Evolutionary conservation across 169 alveolate genomes (phyloP).

Genomic region (Nephromyces sp.): DNA sequence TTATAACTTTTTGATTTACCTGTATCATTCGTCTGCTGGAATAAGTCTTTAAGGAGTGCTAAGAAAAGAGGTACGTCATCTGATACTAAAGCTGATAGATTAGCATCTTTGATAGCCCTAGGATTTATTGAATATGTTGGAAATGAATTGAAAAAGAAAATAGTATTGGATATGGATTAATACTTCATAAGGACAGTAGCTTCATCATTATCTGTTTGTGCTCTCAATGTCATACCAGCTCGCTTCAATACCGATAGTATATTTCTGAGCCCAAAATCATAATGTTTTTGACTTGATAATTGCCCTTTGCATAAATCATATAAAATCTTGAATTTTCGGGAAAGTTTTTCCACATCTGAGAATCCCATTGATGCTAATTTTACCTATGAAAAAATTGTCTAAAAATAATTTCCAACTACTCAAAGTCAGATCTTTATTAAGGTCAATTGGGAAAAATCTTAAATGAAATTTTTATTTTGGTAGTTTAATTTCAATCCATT

Average conservation of each 20-base stretch:
- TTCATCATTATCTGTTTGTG: constrained; percentile 76
- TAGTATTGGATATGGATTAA: too few species aligned
- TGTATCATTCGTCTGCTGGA: too few species aligned
- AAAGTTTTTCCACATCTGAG: constrained; percentile 63
- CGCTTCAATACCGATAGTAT: constrained; percentile 83
- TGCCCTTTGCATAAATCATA: constrained; percentile 87
- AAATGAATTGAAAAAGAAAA: too few species aligned
- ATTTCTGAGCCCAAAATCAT: constrained; percentile 88
- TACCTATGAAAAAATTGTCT: constrained; percentile 40
- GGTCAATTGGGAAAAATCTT: too few species aligned
- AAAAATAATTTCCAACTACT: neutral
- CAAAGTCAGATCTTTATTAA: too few species aligned
- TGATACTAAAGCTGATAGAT: constrained; percentile 76
- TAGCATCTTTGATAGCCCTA: constrained; percentile 79
- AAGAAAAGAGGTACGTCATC: constrained; percentile 76
- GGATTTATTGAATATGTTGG: too few species aligned
- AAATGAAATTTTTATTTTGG: too few species aligned
- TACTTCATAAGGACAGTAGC: constrained; percentile 60
- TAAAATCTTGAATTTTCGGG: constrained; percentile 85
- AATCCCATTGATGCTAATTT: constrained; percentile 89
- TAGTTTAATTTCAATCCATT: too few species aligned
- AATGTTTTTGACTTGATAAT: constrained; percentile 85
- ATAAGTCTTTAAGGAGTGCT: constrained; percentile 81
- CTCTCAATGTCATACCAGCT: constrained; percentile 82
- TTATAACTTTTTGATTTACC: too few species aligned